Percentiles rank a stretch among this genome's conserved stretches.
phyloP scores from a whole-genome alignment of 331 rosid genomes.

The Stylosanthes scabra region DNA sequence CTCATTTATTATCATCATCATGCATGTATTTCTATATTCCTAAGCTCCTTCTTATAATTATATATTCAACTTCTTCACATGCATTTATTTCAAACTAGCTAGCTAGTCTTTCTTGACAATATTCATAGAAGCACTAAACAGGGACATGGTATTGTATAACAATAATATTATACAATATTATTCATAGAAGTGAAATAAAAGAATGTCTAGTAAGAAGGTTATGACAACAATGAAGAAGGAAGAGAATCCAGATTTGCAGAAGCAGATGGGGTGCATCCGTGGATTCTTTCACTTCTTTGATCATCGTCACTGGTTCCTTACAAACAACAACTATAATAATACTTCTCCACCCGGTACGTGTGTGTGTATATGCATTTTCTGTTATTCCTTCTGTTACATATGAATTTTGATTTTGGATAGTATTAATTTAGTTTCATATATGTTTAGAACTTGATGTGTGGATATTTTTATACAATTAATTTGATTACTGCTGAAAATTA shows the following conservation, averaged over 20 bases:
- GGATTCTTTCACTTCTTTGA: constrained; percentile 84
- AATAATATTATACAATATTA: too few species aligned
- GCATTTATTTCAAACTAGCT: not conserved
- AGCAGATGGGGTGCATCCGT: constrained; percentile 92
- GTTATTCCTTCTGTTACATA: constrained; percentile 18
- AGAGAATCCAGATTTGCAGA: constrained; percentile 73
- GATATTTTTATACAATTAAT: not conserved
- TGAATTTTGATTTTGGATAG: constrained; percentile 1
- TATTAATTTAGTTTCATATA: not conserved
- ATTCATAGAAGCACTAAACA: constrained; percentile 5
- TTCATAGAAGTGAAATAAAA: constrained; percentile 13
- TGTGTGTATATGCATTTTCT: not conserved
- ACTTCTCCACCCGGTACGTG: constrained; percentile 50
- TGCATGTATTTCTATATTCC: constrained; percentile 7
- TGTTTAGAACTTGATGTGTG: not conserved
- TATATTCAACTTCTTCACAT: not conserved
- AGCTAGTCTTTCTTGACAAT: not conserved
- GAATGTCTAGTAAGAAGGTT: constrained; percentile 66
- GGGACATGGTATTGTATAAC: not conserved
- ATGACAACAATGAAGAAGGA: constrained; percentile 56
- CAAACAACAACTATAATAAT: constrained; percentile 51
- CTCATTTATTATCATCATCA: not conserved
- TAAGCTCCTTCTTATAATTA: constrained; percentile 13
- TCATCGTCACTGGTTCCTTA: constrained; percentile 71
- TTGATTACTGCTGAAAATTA: not conserved